A percentile compares a stretch with the other conserved stretches of the same genome.
Evolutionary conservation across 768 basidiomycete genomes (phyloP).

Genomic region (Agrocybe chaxingu): DNA sequence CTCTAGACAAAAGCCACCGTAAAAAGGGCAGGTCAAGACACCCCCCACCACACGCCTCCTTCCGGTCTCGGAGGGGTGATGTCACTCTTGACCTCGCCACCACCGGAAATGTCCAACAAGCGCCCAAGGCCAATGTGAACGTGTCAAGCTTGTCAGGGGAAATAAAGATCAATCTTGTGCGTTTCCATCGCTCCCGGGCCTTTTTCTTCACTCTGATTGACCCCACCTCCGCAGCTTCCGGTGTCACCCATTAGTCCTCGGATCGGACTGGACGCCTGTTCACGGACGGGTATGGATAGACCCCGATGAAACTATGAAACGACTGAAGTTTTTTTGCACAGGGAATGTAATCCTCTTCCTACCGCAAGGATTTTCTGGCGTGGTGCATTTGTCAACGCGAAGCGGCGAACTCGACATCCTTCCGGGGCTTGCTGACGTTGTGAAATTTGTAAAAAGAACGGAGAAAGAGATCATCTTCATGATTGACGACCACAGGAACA

Average conservation of each 20-base stretch:
- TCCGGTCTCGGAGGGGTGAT: conserved; percentile 37
- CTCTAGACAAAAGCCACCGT: conserved; percentile 19
- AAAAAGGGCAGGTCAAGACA: conserved; percentile 24
- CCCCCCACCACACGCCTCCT: conserved; percentile 34
- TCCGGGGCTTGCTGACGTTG: conserved; percentile 25
- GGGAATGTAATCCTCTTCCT: conserved; percentile 33
- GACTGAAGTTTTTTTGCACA: conserved; percentile 7
- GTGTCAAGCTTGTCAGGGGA: conserved; percentile 33
- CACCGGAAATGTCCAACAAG: conserved; percentile 27
- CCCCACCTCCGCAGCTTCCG: conserved; percentile 24
- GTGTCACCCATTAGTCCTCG: conserved; percentile 28
- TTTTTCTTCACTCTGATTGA: not conserved
- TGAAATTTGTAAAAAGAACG: conserved; percentile 31
- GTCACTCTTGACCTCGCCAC: conserved; percentile 37
- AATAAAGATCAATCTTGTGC: conserved; percentile 39
- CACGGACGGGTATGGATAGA: conserved; percentile 27
- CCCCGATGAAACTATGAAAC: not conserved
- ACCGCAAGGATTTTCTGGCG: conserved; percentile 33
- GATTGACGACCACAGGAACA: conserved; percentile 25
- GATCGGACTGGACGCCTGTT: conserved; percentile 33
- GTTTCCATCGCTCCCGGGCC: not conserved
- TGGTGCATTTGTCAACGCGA: conserved; percentile 29
- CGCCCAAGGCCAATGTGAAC: conserved; percentile 32
- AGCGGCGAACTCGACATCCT: conserved; percentile 31
- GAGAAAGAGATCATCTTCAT: conserved; percentile 36